Conservation (phyloP, 192 early-diverging fungal genomes). For the Diversispora epigaea region DNA sequence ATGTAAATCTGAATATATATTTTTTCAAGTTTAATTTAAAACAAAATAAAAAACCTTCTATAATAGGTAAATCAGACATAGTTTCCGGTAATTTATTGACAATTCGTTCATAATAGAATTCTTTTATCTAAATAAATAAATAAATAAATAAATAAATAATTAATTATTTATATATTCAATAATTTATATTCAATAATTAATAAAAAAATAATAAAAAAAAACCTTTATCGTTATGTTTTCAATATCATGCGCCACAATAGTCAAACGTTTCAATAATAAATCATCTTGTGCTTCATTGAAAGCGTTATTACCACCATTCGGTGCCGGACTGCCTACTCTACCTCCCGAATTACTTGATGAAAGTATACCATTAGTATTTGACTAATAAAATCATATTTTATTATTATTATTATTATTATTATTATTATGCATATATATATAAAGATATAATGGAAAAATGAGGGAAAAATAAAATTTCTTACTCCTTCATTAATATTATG, state of each 20-base stretch:
- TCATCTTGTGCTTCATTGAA: slow-evolving; percentile 32
- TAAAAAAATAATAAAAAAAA: not conserved
- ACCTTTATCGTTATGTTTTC: slow-evolving; percentile 38
- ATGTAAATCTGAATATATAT: slow-evolving; percentile 3
- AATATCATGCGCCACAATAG: slow-evolving; percentile 45
- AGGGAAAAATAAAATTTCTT: not conserved
- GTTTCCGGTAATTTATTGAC: slow-evolving; percentile 45
- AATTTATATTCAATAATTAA: not conserved
- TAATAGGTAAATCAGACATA: slow-evolving; percentile 44
- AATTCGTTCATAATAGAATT: slow-evolving; percentile 40
- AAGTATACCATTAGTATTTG: slow-evolving; percentile 33
- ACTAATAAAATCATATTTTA: too few species aligned
- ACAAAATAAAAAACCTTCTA: slow-evolving; percentile 39
- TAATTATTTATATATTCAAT: not conserved
- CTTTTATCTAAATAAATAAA: slow-evolving; percentile 31
- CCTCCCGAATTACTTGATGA: slow-evolving; percentile 20
- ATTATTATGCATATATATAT: too few species aligned
- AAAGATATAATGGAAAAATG: not conserved
- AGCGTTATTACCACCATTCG: slow-evolving; percentile 18
- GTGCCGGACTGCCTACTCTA: slow-evolving; percentile 3
- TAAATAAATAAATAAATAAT: too few species aligned
- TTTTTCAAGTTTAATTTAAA: slow-evolving; percentile 24
- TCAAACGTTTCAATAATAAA: slow-evolving; percentile 39
- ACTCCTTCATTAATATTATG: not conserved
- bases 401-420: too few species aligned